Evolutionary conservation across 305 asterid species (phyloP), one percentile per base, ranked within the genome.

Genomic region (Solanum hybrid): DNA sequence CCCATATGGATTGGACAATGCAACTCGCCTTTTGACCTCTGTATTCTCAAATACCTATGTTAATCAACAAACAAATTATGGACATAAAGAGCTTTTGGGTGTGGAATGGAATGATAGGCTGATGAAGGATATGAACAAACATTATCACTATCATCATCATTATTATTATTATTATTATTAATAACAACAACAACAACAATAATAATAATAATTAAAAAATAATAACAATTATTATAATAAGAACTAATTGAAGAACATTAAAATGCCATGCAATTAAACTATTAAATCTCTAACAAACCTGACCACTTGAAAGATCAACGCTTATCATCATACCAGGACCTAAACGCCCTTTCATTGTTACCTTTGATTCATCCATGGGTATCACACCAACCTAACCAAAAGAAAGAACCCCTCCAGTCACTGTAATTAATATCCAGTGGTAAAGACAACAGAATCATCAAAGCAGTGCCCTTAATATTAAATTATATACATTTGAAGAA

Each of bases 251-350:
- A 85, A 85, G 34, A 32, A 40, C 34, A 56, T 60, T 56, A 22
- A 31, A 84, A 84, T 51, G 42, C 20, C 29, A 51, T 32, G 76
- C 77, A 13, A 22, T 84, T 84, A 85, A 31, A 88, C 64, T 80
- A 86, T 91, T 86, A 42, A 24, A 88, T 38, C 71, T 73, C 78
- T 38, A 88, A 93, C 94, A 90, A 90, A 98, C 99, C 99, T 98
- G 98, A 72, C 99, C 99, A 89, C 93, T 96, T 27, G 38, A 37
- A 86, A 98, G 94, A 92, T 98, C 99, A 85, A 96, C 99, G 69
- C 98, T 87, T 90, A 98, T 98, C 99, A 98, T 98, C 99, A 98
- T 98, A 91, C 99, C 99, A 87, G 99, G 99, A 91, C 99, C 99
- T 91, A 98, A 92, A 86, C 99, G 99, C 78, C 99, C 99, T 95